Evolutionary conservation across 2,329 filamentous ascomycete species (phyloP), one percentile per base, ranked within the genome.

Genomic region (Nemania sp.): DNA sequence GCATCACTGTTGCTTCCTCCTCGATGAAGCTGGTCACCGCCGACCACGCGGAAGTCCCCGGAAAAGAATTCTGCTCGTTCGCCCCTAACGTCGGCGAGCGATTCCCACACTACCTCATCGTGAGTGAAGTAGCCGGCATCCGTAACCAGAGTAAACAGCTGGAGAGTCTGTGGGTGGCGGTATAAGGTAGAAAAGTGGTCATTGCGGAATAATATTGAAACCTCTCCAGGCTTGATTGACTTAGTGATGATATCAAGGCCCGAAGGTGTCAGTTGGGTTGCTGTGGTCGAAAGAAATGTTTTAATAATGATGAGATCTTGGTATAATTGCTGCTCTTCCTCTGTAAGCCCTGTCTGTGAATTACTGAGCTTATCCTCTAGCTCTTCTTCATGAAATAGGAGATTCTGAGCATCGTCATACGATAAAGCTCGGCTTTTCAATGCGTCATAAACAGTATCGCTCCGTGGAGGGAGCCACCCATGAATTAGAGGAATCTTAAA

Each of bases 131-230:
- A 99, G 0, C 96, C 96, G 27, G 93, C 92, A 77, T 99, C 96
- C 0, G 96, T 98, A 15, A 99, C 94, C 2, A 99, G 83, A 0
- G 92, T 93, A 70, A 95, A 88, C 1, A 98, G 85, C 72, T 92
- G 87, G 47, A 89, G 85, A 0, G 90, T 93, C 52, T 90, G 83
- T 0, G 95, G 93, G 74, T 98, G 93, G 68, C 94, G 93, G 80
- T 97, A 97, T 0, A 99, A 80, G 0, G 95, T 98, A 49, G 93
- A 94, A 77, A 99, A 99, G 78, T 99, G 96, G 76, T 99, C 95
- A 75, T 99, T 99, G 27, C 96, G 89, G 82, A 99, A 99, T 1
- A 99, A 81, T 57, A 99, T 98, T 0, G 93, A 93, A 69, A 98
- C 88, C 1, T 92, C 89, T 1, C 94, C 95, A 0, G 93, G 91